These are phyloP conservation scores for Guillardia theta DNA, from an alignment of 78 protist species.

Conservation along the genomic window DNA sequence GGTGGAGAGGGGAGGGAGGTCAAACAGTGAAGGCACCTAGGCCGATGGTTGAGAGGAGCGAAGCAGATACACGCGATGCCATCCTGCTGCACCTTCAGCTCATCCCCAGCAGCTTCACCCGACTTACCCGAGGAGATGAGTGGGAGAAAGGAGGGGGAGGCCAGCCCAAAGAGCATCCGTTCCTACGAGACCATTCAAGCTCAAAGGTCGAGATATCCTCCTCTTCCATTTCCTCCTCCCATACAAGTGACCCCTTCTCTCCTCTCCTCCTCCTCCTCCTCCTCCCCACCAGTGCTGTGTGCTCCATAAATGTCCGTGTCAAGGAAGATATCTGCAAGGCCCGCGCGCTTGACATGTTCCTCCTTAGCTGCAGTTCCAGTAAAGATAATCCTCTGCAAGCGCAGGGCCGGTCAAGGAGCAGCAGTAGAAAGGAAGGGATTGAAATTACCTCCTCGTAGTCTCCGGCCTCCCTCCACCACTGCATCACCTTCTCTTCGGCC, in stretches of 20 bases:
- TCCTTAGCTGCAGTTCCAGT: background rate
- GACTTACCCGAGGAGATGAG: background rate
- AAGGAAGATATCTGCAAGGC: background rate
- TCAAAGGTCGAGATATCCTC: no score
- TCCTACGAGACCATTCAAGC: no score
- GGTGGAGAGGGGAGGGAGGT: no score
- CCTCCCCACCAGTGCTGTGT: conserved; percentile 20
- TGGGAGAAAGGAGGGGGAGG: background rate
- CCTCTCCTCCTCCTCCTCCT: no score
- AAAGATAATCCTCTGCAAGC: background rate
- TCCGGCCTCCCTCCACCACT: background rate
- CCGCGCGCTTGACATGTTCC: background rate
- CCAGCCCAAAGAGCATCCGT: conserved; percentile 30
- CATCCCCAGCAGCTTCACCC: background rate
- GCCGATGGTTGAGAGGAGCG: background rate
- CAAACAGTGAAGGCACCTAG: no score
- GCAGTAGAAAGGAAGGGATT: background rate
- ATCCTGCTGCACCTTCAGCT: background rate
- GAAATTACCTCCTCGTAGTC: background rate
- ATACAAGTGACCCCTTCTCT: no score
- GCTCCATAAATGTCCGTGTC: conserved; percentile 27
- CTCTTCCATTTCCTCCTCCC: no score
- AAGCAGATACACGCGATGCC: conserved; percentile 5
- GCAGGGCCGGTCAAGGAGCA: background rate
- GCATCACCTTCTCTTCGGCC: no score